A percentile compares a stretch with the other conserved stretches of the same genome.
These are phyloP conservation scores for Cochlearia excelsa DNA, from an alignment of 345 rosid species.

Conservation along the genomic window DNA sequence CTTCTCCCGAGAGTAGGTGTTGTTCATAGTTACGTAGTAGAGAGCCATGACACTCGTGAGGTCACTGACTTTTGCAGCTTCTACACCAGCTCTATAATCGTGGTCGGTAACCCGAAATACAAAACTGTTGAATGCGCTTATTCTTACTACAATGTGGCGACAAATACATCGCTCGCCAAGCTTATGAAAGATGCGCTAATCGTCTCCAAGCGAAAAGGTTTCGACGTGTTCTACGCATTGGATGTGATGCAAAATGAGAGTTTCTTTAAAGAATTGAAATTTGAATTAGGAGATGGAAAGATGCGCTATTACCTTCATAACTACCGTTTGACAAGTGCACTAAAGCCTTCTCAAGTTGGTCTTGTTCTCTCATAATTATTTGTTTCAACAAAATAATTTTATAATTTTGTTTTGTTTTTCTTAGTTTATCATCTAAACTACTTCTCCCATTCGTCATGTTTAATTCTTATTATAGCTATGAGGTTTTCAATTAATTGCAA, in stretches of 20 bases:
- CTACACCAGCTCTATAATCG: constrained; percentile 3
- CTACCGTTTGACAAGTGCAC: constrained; percentile 9
- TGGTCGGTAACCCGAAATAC: constrained; percentile 7
- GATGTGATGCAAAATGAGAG: constrained; percentile 16
- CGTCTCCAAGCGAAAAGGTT: constrained; percentile 11
- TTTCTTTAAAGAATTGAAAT: constrained; percentile 12
- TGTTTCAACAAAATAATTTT: no score
- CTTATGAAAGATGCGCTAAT: constrained; percentile 14
- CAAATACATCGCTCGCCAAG: background rate
- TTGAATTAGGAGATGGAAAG: constrained; percentile 11
- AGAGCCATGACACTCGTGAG: constrained; percentile 2
- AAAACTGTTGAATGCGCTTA: constrained; percentile 9
- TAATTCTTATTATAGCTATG: no score
- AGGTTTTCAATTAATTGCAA: no score
- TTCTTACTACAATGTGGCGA: constrained; percentile 15
- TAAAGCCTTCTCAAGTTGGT: constrained; percentile 14
- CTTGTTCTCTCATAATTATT: constrained; percentile 7
- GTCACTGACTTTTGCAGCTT: constrained; percentile 11
- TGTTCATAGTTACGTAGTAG: constrained; percentile 11
- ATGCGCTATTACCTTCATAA: constrained; percentile 12
- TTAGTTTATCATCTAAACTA: no score
- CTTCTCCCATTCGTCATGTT: no score
- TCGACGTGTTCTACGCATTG: constrained; percentile 8
- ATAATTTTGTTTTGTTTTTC: no score
- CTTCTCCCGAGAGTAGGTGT: constrained; percentile 16